phyloP scores from a whole-genome alignment of 2,329 filamentous ascomycete species.

The Sporothrix dimorphospora region DNA sequence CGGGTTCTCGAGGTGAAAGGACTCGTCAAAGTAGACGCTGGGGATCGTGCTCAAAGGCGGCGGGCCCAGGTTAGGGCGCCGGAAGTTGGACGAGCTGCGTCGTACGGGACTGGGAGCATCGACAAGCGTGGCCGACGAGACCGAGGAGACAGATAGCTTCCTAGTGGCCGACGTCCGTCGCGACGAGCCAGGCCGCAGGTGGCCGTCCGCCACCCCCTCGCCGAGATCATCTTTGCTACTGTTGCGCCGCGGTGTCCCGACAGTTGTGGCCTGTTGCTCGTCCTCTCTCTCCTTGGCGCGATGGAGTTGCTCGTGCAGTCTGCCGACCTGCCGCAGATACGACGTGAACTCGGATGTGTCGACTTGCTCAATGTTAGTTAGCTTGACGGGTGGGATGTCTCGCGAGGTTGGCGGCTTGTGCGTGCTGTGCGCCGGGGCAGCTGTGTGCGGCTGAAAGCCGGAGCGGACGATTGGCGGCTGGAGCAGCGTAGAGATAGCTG shows the following conservation, averaged over 20 bases:
- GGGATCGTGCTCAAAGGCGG: slow-evolving; percentile 92
- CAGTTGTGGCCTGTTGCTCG: slow-evolving; percentile 52
- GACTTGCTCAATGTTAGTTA: slow-evolving; percentile 85
- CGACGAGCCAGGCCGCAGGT: slow-evolving; percentile 50
- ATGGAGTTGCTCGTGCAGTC: slow-evolving; percentile 85
- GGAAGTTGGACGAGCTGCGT: slow-evolving; percentile 51
- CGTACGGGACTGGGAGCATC: slow-evolving; percentile 50
- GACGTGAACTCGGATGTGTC: slow-evolving; percentile 78
- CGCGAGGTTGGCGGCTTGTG: slow-evolving; percentile 82
- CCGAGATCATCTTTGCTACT: slow-evolving; percentile 49
- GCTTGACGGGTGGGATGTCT: slow-evolving; percentile 90
- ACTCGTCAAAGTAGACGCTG: slow-evolving; percentile 88
- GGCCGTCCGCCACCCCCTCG: slow-evolving; percentile 48
- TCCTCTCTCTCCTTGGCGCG: slow-evolving; percentile 79
- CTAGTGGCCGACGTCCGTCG: slow-evolving; percentile 46
- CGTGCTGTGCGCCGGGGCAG: slow-evolving; percentile 67
- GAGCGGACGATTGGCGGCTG: slow-evolving; percentile 89
- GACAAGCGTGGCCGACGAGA: slow-evolving; percentile 36
- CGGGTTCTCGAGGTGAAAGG: slow-evolving; percentile 94
- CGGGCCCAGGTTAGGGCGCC: slow-evolving; percentile 68
- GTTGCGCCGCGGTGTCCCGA: slow-evolving; percentile 42
- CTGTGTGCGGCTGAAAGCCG: slow-evolving; percentile 78
- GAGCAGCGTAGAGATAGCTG: slow-evolving; percentile 90
- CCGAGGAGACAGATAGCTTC: slow-evolving; percentile 52
- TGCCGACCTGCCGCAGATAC: slow-evolving; percentile 83